These are phyloP conservation scores for Coemansia sp. DNA, from an alignment of 371 early-diverging fungal genomes.

Conservation along the genomic window DNA sequence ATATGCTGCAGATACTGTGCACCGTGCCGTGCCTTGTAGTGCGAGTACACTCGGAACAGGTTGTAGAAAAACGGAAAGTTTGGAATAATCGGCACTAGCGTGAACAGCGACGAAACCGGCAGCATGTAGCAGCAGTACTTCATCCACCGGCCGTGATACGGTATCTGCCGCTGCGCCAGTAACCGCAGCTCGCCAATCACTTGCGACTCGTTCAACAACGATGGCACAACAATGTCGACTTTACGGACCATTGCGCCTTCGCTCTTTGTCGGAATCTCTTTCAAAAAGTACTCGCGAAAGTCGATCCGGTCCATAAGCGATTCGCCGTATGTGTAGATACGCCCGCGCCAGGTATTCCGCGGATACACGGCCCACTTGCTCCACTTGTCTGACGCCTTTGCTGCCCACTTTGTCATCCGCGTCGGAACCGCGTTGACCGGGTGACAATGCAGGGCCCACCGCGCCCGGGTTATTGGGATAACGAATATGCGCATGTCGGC, in stretches of 20 bases:
- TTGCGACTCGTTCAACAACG: constrained; percentile 27
- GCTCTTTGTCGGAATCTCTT: constrained; percentile 60
- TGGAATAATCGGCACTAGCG: constrained; percentile 73
- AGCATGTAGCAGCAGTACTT: constrained; percentile 67
- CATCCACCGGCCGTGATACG: constrained; percentile 73
- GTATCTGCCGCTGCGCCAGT: constrained; percentile 56
- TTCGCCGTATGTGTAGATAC: constrained; percentile 62
- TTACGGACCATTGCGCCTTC: constrained; percentile 34
- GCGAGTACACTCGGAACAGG: constrained; percentile 75
- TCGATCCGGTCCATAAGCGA: constrained; percentile 69
- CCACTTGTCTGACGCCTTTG: constrained; percentile 43
- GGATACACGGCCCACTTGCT: constrained; percentile 45
- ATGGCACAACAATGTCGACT: constrained; percentile 36
- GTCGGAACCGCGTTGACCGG: constrained; percentile 51
- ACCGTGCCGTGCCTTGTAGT: constrained; percentile 74
- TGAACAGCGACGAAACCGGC: constrained; percentile 70
- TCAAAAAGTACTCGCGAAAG: constrained; percentile 77
- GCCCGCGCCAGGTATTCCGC: constrained; percentile 56
- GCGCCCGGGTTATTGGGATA: constrained; percentile 52
- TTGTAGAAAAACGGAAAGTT: constrained; percentile 84
- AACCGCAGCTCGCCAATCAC: constrained; percentile 55
- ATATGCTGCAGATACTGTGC: constrained; percentile 58
- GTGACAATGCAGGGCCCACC: constrained; percentile 54
- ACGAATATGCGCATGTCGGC: constrained; percentile 54
- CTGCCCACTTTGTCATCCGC: constrained; percentile 41